Percentiles rank a stretch among this genome's conserved stretches.
phyloP scores from a whole-genome alignment of 2,329 filamentous ascomycete genomes.

The Exophiala sp. region DNA sequence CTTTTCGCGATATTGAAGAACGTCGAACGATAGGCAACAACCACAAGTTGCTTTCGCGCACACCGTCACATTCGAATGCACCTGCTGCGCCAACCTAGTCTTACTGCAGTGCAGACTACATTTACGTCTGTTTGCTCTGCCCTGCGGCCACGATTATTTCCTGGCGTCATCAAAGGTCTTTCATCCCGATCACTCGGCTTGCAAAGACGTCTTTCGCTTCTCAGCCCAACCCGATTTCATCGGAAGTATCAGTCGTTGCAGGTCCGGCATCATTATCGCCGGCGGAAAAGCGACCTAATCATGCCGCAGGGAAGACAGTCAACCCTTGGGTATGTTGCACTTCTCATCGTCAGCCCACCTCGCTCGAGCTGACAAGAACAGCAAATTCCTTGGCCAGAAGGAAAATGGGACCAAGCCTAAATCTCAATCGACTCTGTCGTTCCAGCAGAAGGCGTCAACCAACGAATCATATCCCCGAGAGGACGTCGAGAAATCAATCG shows the following conservation, averaged over 20 bases:
- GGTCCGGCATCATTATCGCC: too few relatives aligned
- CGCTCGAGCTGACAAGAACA: constrained; percentile 37
- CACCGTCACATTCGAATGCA: neutral
- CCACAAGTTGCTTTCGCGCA: neutral
- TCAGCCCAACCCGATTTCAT: neutral
- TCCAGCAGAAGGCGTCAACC: constrained; percentile 30
- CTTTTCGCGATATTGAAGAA: neutral
- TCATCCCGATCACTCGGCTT: neutral
- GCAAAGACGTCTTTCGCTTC: neutral
- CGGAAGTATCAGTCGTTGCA: neutral
- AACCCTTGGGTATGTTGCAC: constrained; percentile 82
- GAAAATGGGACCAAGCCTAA: constrained; percentile 56
- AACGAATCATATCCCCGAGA: constrained; percentile 23
- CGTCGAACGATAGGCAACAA: neutral
- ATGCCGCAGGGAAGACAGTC: constrained; percentile 57
- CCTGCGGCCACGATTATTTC: neutral
- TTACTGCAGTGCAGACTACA: neutral
- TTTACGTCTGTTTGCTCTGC: neutral
- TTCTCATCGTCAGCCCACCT: constrained; percentile 56
- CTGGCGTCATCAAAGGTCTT: neutral
- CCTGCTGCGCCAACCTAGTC: neutral
- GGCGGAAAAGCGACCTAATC: neutral
- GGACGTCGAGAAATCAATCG: constrained; percentile 6
- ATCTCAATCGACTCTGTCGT: constrained; percentile 31
- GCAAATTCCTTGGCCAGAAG: constrained; percentile 79